phyloP scores from a whole-genome alignment of 2,329 filamentous ascomycete species.

The Sporothrix phasma region DNA sequence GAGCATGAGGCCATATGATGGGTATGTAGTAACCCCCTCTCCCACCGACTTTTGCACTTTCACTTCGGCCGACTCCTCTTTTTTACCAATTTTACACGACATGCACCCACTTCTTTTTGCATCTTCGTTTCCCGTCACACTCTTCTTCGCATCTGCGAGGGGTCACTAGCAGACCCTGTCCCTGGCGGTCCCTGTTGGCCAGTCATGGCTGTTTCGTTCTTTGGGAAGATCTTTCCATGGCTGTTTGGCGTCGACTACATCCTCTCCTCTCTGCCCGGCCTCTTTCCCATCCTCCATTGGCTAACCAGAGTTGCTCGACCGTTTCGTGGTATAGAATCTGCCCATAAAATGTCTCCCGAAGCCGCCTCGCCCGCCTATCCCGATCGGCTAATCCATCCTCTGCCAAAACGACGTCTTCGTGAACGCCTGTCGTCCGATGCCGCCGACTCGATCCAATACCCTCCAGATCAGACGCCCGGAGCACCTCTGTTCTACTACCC shows the following conservation, averaged over 20 bases:
- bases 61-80: background rate
- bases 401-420: constrained; percentile 80
- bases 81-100: background rate
- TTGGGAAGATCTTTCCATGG: background rate
- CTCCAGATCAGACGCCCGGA: constrained; percentile 59
- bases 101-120: background rate
- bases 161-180: background rate
- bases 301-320: constrained; percentile 22
- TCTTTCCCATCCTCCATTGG: constrained; percentile 13
- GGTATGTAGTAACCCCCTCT: constrained; percentile 11
- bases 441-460: constrained; percentile 72
- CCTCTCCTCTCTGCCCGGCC: background rate
- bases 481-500: constrained; percentile 70
- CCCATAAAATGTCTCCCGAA: constrained; percentile 56
- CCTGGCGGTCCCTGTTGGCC: background rate
- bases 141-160: background rate
- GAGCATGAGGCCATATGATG: constrained; percentile 16
- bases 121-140: background rate
- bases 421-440: constrained; percentile 79
- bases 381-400: constrained; percentile 82
- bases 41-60: constrained; percentile 2
- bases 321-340: constrained; percentile 30
- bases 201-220: background rate
- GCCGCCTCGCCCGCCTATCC: constrained; percentile 72
- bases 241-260: background rate